A percentile compares a stretch with the other conserved stretches of the same genome.
Conservation (phyloP, 2,329 filamentous ascomycete genomes). For the Cladobotryum mycophilum region DNA sequence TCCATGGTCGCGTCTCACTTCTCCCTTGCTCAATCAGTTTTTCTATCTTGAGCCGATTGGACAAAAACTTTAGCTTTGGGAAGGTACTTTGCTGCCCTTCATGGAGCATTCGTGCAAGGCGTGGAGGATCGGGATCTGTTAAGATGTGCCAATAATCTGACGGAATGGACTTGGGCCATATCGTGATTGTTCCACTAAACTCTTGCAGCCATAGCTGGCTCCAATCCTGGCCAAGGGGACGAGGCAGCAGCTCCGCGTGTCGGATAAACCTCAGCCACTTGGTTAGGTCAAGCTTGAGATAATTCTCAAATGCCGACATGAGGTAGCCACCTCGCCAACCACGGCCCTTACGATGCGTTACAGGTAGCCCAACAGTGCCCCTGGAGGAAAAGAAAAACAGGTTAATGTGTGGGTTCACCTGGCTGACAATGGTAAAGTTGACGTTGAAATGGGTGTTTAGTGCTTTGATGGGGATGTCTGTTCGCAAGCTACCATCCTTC, state of each 20-base stretch:
- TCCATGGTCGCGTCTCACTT: constrained; percentile 43
- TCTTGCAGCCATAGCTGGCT: constrained; percentile 92
- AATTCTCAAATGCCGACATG: constrained; percentile 86
- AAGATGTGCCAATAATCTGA: constrained; percentile 85
- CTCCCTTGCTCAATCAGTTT: constrained; percentile 56
- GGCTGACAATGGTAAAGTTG: constrained; percentile 84
- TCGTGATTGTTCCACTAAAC: constrained; percentile 90
- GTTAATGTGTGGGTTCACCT: constrained; percentile 96
- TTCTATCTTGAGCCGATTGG: constrained; percentile 81
- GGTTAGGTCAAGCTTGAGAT: constrained; percentile 90
- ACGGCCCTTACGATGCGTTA: constrained; percentile 86
- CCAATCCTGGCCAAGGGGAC: constrained; percentile 92
- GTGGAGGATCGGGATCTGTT: constrained; percentile 67
- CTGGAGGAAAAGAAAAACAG: constrained; percentile 97
- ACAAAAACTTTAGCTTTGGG: constrained; percentile 85
- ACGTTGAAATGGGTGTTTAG: constrained; percentile 97
- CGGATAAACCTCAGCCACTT: constrained; percentile 97
- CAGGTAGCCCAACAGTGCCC: constrained; percentile 84
- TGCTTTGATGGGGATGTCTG: constrained; percentile 90
- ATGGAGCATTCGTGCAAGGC: constrained; percentile 82
- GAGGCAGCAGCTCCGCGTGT: constrained; percentile 83
- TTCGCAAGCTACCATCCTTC: constrained; percentile 93
- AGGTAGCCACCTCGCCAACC: constrained; percentile 96
- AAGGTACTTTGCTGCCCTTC: constrained; percentile 85
- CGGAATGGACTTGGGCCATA: constrained; percentile 78